Percentiles rank a stretch among this genome's conserved stretches.
These are phyloP conservation scores for Tetrahymena borealis DNA, from an alignment of 73 alveolate genomes.

Conservation along the genomic window DNA sequence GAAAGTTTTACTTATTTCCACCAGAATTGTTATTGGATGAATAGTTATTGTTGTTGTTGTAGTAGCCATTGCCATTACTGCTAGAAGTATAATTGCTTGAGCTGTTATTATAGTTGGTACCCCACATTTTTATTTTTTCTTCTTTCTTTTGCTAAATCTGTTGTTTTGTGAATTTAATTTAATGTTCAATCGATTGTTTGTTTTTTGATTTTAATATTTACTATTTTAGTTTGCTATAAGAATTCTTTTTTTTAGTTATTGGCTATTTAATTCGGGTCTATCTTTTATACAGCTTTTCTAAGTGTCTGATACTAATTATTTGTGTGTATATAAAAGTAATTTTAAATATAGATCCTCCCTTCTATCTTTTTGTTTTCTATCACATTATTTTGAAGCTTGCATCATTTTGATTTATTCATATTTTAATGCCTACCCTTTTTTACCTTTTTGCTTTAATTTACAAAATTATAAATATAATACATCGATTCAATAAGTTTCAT, in stretches of 20 bases:
- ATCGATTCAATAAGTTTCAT: too few species aligned
- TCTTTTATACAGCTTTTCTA: background rate
- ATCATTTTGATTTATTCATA: too few species aligned
- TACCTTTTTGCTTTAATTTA: too few species aligned
- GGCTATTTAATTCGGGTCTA: background rate
- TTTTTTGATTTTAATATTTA: background rate
- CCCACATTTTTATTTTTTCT: background rate
- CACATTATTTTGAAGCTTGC: too few species aligned
- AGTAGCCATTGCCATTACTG: background rate
- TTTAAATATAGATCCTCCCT: too few species aligned
- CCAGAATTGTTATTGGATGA: background rate
- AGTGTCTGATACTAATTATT: background rate
- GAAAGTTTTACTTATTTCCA: background rate
- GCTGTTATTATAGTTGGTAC: background rate
- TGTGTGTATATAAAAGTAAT: too few species aligned
- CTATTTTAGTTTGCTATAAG: background rate
- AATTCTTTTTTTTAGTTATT: background rate
- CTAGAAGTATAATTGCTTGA: background rate
- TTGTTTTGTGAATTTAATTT: background rate
- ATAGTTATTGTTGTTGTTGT: background rate
- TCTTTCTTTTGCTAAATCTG: background rate
- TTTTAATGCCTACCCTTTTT: too few species aligned
- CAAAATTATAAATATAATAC: too few species aligned
- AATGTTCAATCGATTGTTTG: background rate
- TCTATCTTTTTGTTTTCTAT: too few species aligned